phyloP scores from a whole-genome alignment of 805 yeast genomes.

The Nakazawaea wyomingensis region DNA sequence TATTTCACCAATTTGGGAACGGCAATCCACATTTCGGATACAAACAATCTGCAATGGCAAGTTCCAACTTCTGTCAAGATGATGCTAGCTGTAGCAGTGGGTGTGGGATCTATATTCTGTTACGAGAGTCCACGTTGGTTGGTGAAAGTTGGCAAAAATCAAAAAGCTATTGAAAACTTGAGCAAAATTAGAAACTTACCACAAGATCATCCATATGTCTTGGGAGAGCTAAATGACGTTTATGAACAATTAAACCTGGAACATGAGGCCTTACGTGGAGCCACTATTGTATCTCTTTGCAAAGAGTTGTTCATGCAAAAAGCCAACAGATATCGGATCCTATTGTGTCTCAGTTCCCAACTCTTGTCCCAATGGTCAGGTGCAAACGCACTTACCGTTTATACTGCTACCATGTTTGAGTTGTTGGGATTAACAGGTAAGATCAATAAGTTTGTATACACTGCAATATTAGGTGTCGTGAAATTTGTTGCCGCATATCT shows the following conservation, averaged over 20 bases:
- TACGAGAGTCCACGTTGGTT: conserved; percentile 50
- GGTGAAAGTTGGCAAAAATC: conserved; percentile 35
- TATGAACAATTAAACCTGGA: conserved; percentile 40
- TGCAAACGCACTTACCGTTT: conserved; percentile 50
- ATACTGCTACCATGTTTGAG: conserved; percentile 47
- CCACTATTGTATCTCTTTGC: conserved; percentile 20
- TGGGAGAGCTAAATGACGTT: conserved; percentile 46
- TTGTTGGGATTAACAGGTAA: conserved; percentile 39
- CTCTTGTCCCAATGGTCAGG: conserved; percentile 57
- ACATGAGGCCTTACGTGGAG: conserved; percentile 22
- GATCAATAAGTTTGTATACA: conserved; percentile 36
- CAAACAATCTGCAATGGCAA: conserved; percentile 44
- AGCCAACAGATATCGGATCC: conserved; percentile 42
- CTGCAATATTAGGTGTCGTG: conserved; percentile 49
- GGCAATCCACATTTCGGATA: conserved; percentile 35
- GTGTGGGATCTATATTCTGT: conserved; percentile 38
- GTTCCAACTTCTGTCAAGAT: conserved; percentile 45
- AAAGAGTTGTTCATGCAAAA: conserved; percentile 31
- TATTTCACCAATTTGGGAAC: conserved; percentile 50
- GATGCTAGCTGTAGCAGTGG: conserved; percentile 38
- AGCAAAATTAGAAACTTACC: conserved; percentile 30
- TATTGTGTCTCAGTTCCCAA: conserved; percentile 38
- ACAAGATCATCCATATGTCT: conserved; percentile 42
- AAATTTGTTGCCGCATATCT: conserved; percentile 44
- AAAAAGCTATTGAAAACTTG: conserved; percentile 35